These are phyloP conservation scores for Crithidia sp. DNA, from an alignment of 208 protist genomes.

Conservation along the genomic window DNA sequence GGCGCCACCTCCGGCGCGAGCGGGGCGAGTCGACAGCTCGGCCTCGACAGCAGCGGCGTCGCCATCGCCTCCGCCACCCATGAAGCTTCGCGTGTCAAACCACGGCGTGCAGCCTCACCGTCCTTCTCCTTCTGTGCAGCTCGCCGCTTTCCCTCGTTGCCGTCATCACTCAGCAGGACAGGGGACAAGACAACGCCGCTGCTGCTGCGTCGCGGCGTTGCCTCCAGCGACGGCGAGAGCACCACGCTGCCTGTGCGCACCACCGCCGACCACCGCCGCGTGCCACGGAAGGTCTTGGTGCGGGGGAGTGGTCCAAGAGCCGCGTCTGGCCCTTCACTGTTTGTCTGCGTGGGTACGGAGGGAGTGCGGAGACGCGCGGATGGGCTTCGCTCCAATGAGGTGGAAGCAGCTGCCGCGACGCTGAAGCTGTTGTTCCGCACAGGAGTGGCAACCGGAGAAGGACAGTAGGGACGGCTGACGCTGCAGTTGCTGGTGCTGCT, in stretches of 20 bases:
- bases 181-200: neutral
- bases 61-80: constrained; percentile 2
- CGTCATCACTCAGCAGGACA: neutral
- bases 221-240: neutral
- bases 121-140: neutral
- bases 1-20: neutral
- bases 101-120: neutral
- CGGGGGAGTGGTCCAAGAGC: neutral
- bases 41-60: constrained; percentile 6
- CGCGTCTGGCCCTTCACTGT: neutral
- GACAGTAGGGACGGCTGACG: neutral
- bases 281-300: constrained; percentile 7
- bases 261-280: neutral
- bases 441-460: neutral
- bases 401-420: neutral
- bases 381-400: neutral
- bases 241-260: neutral
- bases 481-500: constrained; percentile 3
- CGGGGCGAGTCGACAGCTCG: neutral
- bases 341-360: neutral
- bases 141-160: neutral
- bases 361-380: constrained; percentile 1
- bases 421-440: too few species aligned
- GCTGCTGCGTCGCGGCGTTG: neutral
- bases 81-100: constrained; percentile 11